Conservation (phyloP, 805 yeast species). For the Ogataea zsoltii region DNA sequence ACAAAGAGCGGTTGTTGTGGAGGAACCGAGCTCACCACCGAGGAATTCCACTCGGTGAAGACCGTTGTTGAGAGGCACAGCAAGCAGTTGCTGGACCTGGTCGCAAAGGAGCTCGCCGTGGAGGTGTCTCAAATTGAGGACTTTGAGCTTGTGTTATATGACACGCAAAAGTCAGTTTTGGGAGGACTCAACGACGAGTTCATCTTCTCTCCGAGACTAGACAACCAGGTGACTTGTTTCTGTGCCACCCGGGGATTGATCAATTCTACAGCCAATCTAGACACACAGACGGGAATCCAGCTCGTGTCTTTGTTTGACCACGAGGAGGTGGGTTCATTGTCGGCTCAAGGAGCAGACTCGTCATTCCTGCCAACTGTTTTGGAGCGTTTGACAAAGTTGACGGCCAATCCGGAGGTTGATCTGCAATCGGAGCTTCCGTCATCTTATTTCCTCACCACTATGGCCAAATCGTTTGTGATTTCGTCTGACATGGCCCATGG, state of each 20-base stretch:
- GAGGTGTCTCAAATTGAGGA: slow-evolving; percentile 68
- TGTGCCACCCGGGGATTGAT: slow-evolving; percentile 74
- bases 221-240: slow-evolving; percentile 85
- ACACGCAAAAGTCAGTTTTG: slow-evolving; percentile 75
- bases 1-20: slow-evolving; percentile 43
- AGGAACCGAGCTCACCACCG: slow-evolving; percentile 49
- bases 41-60: slow-evolving; percentile 65
- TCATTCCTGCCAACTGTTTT: slow-evolving; percentile 81
- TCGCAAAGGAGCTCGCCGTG: slow-evolving; percentile 66
- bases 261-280: slow-evolving; percentile 39
- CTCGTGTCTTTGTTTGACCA: slow-evolving; percentile 88
- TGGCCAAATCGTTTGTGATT: slow-evolving; percentile 79
- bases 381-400: slow-evolving; percentile 59
- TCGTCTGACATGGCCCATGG: slow-evolving; percentile 98
- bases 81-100: slow-evolving; percentile 61
- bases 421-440: slow-evolving; percentile 31
- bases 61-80: slow-evolving; percentile 75
- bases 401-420: slow-evolving; percentile 41
- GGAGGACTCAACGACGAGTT: slow-evolving; percentile 94
- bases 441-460: slow-evolving; percentile 51
- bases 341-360: slow-evolving; percentile 97
- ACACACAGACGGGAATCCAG: slow-evolving; percentile 58
- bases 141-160: slow-evolving; percentile 84
- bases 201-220: slow-evolving; percentile 87
- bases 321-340: slow-evolving; percentile 91